Percentiles rank a stretch among this genome's conserved stretches.
Conservation (phyloP, 805 yeast species). For the Saturnispora mendoncae region DNA sequence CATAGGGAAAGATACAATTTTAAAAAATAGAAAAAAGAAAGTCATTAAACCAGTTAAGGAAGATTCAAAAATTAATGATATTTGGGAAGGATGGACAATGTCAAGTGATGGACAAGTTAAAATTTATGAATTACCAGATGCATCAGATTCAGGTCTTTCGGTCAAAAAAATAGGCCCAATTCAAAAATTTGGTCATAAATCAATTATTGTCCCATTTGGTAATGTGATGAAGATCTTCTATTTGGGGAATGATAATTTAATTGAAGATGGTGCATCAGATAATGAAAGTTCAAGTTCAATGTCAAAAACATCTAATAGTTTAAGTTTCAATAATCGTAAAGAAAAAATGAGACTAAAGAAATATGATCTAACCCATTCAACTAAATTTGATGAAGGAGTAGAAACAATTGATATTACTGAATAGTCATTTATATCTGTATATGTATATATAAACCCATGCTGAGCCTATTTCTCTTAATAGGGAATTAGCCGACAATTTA, state of each 20-base stretch:
- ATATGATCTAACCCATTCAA: slow-evolving; percentile 31
- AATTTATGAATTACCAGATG: slow-evolving; percentile 49
- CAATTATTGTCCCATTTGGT: slow-evolving; percentile 69
- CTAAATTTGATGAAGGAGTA: slow-evolving; percentile 30
- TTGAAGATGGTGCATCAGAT: slow-evolving; percentile 48
- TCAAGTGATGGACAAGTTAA: slow-evolving; percentile 55
- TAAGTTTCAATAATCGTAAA: slow-evolving; percentile 31
- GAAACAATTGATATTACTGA: too few species aligned
- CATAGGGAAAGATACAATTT: background rate
- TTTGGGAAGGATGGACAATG: slow-evolving; percentile 82
- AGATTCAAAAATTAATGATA: slow-evolving; percentile 30
- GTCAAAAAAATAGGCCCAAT: slow-evolving; percentile 54
- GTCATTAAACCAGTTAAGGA: background rate
- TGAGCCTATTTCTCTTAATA: too few species aligned
- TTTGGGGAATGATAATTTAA: slow-evolving; percentile 65
- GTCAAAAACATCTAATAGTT: slow-evolving; percentile 22
- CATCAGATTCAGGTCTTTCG: slow-evolving; percentile 36
- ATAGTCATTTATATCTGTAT: too few species aligned
- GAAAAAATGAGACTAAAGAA: slow-evolving; percentile 28
- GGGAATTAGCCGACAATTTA: too few species aligned
- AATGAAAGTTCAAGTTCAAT: slow-evolving; percentile 30
- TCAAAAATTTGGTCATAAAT: slow-evolving; percentile 65
- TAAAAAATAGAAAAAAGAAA: background rate
- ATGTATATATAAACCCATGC: too few species aligned
- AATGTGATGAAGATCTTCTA: slow-evolving; percentile 63